phyloP scores from a whole-genome alignment of 2,329 filamentous ascomycete species.

The Beauveria pseudobassiana region DNA sequence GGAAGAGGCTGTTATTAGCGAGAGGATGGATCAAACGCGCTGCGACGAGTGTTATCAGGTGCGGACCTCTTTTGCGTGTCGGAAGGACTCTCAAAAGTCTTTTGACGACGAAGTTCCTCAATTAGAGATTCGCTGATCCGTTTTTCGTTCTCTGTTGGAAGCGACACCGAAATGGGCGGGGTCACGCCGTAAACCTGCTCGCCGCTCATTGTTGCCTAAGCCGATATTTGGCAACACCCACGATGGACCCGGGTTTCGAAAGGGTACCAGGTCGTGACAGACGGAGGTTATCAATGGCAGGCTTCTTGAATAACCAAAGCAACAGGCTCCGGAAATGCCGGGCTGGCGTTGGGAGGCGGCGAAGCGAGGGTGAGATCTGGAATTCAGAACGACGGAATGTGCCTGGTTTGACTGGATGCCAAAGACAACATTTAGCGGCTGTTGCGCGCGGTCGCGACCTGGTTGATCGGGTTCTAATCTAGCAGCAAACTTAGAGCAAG shows the following conservation, averaged over 20 bases:
- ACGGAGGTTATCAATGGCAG: slow-evolving; percentile 7
- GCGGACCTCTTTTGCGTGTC: slow-evolving; percentile 75
- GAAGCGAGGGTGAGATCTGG: neutral
- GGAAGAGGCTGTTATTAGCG: neutral
- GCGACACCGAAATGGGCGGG: slow-evolving; percentile 67
- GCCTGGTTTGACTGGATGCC: neutral
- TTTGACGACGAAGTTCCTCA: slow-evolving; percentile 76
- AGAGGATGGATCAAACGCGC: neutral
- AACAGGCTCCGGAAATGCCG: neutral
- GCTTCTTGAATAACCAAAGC: neutral
- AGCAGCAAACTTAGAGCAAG: neutral
- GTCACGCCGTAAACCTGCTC: slow-evolving; percentile 59
- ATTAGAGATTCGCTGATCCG: slow-evolving; percentile 72
- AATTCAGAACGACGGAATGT: neutral
- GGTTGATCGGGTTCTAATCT: neutral
- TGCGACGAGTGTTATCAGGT: neutral
- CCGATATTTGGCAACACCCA: neutral
- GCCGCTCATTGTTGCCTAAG: slow-evolving; percentile 24
- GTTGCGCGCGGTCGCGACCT: neutral
- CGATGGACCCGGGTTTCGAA: neutral
- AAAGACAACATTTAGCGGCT: neutral
- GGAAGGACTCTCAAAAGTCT: slow-evolving; percentile 79
- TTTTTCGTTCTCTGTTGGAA: slow-evolving; percentile 72
- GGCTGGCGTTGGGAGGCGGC: neutral
- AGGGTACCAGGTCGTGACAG: neutral